Conservation (phyloP, 2,329 filamentous ascomycete species). For the Cercospora sojina region DNA sequence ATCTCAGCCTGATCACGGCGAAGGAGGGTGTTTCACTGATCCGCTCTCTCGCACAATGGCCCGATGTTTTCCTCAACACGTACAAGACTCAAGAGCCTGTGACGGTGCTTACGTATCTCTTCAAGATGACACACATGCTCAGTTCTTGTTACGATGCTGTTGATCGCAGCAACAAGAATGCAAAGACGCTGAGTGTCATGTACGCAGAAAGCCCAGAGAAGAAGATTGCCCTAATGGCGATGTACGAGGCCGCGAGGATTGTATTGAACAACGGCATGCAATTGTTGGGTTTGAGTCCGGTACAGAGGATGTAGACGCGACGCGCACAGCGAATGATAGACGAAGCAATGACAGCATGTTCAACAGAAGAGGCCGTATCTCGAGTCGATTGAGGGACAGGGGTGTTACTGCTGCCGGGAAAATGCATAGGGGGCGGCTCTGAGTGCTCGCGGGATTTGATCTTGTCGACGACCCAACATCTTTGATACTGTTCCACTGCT, state of each 20-base stretch:
- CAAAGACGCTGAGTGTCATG: constrained; percentile 66
- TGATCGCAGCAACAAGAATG: constrained; percentile 36
- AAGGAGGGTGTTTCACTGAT: constrained; percentile 71
- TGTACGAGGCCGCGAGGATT: constrained; percentile 73
- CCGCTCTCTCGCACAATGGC: constrained; percentile 77
- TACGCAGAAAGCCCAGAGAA: constrained; percentile 68
- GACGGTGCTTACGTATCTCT: constrained; percentile 69
- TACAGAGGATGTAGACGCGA: constrained; percentile 56
- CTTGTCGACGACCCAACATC: background rate
- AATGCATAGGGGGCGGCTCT: too few relatives aligned
- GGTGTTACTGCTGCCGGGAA: background rate
- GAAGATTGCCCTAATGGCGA: constrained; percentile 68
- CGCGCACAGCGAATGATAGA: background rate
- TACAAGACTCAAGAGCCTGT: constrained; percentile 77
- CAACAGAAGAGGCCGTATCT: background rate
- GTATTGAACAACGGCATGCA: constrained; percentile 82
- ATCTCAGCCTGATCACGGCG: constrained; percentile 68
- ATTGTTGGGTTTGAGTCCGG: constrained; percentile 72
- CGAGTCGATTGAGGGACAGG: background rate
- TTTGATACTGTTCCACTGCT: background rate
- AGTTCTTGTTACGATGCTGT: constrained; percentile 76
- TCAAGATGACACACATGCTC: constrained; percentile 80
- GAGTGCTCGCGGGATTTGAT: background rate
- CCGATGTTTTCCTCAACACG: constrained; percentile 80
- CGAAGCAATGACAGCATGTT: background rate